Evolutionary conservation across 192 early-diverging fungal genomes (phyloP).

Genomic region (Coemansia biformis): DNA sequence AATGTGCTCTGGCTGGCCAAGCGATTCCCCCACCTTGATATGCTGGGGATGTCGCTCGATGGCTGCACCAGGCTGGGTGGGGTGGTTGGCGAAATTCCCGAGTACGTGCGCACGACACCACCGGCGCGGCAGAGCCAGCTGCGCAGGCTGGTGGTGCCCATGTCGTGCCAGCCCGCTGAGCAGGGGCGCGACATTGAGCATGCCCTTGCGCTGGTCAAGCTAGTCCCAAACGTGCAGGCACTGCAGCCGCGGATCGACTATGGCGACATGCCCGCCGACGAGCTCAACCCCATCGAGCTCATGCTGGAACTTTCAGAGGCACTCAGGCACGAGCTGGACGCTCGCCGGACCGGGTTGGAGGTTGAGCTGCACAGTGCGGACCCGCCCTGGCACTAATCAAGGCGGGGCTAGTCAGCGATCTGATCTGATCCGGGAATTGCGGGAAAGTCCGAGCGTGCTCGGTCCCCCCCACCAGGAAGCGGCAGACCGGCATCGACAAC

Average conservation of each 20-base stretch:
- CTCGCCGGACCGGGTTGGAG: not conserved
- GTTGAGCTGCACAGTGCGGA: not conserved
- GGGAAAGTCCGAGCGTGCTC: too few relatives aligned
- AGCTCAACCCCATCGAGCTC: not conserved
- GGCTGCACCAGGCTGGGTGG: too few relatives aligned
- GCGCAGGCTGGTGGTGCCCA: not conserved
- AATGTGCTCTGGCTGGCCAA: not conserved
- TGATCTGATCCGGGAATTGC: too few relatives aligned
- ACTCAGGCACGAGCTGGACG: not conserved
- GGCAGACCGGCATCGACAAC: too few relatives aligned
- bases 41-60: not conserved
- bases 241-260: conserved; percentile 1
- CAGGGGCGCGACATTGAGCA: not conserved
- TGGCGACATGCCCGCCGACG: not conserved
- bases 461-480: too few relatives aligned
- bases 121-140: not conserved
- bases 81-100: too few relatives aligned
- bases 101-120: too few relatives aligned
- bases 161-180: not conserved
- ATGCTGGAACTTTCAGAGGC: not conserved
- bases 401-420: too few relatives aligned
- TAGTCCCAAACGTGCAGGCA: not conserved
- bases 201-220: not conserved
- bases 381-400: not conserved
- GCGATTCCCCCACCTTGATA: not conserved